Base-by-base conservation (phyloP, 495 filamentous ascomycete genomes). In the Aspergillus coremiiformis region DNA sequence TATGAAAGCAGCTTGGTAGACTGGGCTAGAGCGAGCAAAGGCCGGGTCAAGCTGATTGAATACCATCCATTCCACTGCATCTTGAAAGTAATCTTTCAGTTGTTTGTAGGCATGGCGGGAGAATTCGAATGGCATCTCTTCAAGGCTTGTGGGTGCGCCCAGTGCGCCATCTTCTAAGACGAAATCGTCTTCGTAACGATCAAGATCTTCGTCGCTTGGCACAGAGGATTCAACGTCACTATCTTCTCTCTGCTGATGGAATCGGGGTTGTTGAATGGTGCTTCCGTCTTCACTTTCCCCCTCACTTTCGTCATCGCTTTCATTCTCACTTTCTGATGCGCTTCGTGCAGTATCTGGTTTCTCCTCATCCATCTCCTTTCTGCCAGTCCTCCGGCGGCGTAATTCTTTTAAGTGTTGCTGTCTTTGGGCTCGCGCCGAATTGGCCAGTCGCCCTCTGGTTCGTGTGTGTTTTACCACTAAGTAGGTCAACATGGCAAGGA, bases 11-110 rank as follows among this genome's bases (percentile, higher is more conserved):
- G 87, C 73, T 21, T 71, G 52, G 57, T 90, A 96, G 9, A 90
- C 67, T 3, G 73, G 68, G 49, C 88, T 81, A 1, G 78, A 69
- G 17, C 81, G 75, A 3, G 77, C 69, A 57, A 92, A 94, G 0
- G 77, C 82, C 2, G 88, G 88, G 56, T 92, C 85, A 35, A 96
- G 70, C 53, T 84, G 82, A 59, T 81, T 84, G 49, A 83, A 81
- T 2, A 95, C 82, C 66, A 92, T 83, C 88, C 88, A 95, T 64
- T 89, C 86, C 0, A 96, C 73, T 0, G 80, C 87, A 57, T 84
- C 79, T 33, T 81, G 81, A 69, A 96, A 95, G 51, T 90, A 83
- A 26, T 89, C 84, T 47, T 84, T 84, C 0, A 84, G 64, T 37
- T 87, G 83, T 54, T 83, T 84, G 55, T 84, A 80, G 0, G 79